Conservation (phyloP, 2,329 filamentous ascomycete species). For the Sphaerulina vaccinii region DNA sequence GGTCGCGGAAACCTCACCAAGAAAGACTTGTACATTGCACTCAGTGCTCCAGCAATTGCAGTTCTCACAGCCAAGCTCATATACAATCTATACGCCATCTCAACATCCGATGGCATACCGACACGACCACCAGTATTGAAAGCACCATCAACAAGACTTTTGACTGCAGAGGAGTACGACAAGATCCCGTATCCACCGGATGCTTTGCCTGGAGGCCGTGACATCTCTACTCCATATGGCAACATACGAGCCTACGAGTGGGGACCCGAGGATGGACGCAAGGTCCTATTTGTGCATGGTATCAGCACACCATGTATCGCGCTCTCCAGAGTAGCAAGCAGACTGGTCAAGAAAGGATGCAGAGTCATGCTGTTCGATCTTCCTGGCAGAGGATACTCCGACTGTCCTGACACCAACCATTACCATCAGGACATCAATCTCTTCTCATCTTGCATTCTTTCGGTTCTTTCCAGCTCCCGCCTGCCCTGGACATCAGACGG, state of each 20-base stretch:
- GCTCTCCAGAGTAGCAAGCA: slow-evolving; percentile 64
- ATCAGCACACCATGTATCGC: slow-evolving; percentile 76
- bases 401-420: slow-evolving; percentile 64
- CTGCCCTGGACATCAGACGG: slow-evolving; percentile 58
- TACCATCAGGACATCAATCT: slow-evolving; percentile 71
- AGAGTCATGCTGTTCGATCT: slow-evolving; percentile 79
- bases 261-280: slow-evolving; percentile 69
- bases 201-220: slow-evolving; percentile 65
- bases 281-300: slow-evolving; percentile 74
- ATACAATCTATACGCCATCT: slow-evolving; percentile 14
- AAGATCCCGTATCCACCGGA: slow-evolving; percentile 63
- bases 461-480: slow-evolving; percentile 67
- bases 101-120: slow-evolving; percentile 11
- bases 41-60: slow-evolving; percentile 24
- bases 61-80: slow-evolving; percentile 20
- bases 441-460: slow-evolving; percentile 69
- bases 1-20: slow-evolving; percentile 7
- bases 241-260: slow-evolving; percentile 75
- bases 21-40: slow-evolving; percentile 25
- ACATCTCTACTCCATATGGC: slow-evolving; percentile 70
- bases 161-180: slow-evolving; percentile 22
- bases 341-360: slow-evolving; percentile 64
- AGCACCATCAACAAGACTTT: slow-evolving; percentile 16
- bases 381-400: slow-evolving; percentile 75
- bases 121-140: slow-evolving; percentile 13